Conservation (phyloP, 352 stramenopile genomes). For the Globisporangium echinulatum region DNA sequence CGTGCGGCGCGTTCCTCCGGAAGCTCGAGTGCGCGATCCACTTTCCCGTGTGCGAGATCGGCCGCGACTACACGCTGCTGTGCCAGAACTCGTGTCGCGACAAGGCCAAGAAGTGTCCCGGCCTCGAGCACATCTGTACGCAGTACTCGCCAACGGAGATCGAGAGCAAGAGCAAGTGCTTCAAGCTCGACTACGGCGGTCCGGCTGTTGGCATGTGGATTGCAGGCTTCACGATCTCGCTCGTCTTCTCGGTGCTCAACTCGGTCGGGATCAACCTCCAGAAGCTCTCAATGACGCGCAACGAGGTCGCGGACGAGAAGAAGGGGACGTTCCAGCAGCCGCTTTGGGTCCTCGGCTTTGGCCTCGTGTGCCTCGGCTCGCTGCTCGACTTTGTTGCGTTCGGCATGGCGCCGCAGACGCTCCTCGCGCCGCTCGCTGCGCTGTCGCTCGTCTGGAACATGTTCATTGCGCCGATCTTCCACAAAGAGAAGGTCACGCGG, state of each 20-base stretch:
- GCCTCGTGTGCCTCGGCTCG: conserved; percentile 73
- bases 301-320: conserved; percentile 59
- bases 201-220: conserved; percentile 81
- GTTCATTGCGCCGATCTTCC: conserved; percentile 78
- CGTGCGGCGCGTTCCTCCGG: conserved; percentile 50
- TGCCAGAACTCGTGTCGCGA: conserved; percentile 61
- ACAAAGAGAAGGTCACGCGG: conserved; percentile 78
- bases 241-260: conserved; percentile 86
- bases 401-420: conserved; percentile 81
- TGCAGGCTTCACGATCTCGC: conserved; percentile 79
- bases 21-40: conserved; percentile 62
- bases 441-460: conserved; percentile 92
- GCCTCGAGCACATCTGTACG: conserved; percentile 51
- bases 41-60: conserved; percentile 81
- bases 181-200: conserved; percentile 67
- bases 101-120: conserved; percentile 50
- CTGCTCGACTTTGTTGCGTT: conserved; percentile 90
- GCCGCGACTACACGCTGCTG: conserved; percentile 54
- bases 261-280: conserved; percentile 90
- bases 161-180: conserved; percentile 70
- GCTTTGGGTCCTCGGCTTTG: conserved; percentile 86
- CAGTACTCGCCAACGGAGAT: conserved; percentile 33
- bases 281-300: conserved; percentile 83
- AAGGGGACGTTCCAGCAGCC: conserved; percentile 80
- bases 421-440: conserved; percentile 81